Evolutionary conservation across 768 basidiomycete genomes (phyloP).

Genomic region (Chalciporus pseudorubinellus): DNA sequence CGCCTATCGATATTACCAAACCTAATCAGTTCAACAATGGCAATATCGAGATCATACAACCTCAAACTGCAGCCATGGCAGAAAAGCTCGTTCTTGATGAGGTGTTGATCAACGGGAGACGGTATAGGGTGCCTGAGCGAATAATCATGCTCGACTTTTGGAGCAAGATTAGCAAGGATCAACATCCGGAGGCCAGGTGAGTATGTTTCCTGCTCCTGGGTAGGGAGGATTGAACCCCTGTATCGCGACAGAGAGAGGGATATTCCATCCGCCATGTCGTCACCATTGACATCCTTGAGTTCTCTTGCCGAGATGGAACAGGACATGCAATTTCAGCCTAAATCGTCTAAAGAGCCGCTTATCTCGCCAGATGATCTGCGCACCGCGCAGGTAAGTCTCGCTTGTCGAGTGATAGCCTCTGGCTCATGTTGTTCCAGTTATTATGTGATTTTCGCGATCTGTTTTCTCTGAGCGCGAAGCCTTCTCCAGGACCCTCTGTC

Average conservation of each 20-base stretch:
- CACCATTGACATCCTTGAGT: slow-evolving; percentile 71
- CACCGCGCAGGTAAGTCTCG: slow-evolving; percentile 53
- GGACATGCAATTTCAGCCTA: slow-evolving; percentile 22
- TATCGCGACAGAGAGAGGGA: slow-evolving; percentile 18
- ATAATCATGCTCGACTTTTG: slow-evolving; percentile 95
- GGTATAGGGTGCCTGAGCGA: slow-evolving; percentile 90
- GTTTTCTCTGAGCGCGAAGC: slow-evolving; percentile 14
- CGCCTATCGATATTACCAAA: slow-evolving; percentile 73
- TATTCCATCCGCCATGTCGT: slow-evolving; percentile 55
- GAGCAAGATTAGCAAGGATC: slow-evolving; percentile 66
- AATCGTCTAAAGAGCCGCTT: slow-evolving; percentile 23
- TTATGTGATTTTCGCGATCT: slow-evolving; percentile 38
- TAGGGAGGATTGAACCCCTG: background rate
- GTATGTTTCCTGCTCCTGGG: slow-evolving; percentile 15
- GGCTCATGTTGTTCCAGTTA: slow-evolving; percentile 32
- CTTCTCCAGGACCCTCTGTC: background rate
- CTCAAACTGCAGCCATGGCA: slow-evolving; percentile 48
- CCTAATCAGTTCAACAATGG: slow-evolving; percentile 83
- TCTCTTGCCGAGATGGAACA: slow-evolving; percentile 62
- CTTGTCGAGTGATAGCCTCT: slow-evolving; percentile 3
- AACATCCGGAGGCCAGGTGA: slow-evolving; percentile 41
- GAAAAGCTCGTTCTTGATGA: slow-evolving; percentile 69
- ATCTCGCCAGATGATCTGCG: slow-evolving; percentile 49
- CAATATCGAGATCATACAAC: slow-evolving; percentile 82
- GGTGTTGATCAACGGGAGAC: slow-evolving; percentile 81